These are phyloP conservation scores for Vigna unguiculata DNA, from an alignment of 306 rosid species.

Conservation along the genomic window DNA sequence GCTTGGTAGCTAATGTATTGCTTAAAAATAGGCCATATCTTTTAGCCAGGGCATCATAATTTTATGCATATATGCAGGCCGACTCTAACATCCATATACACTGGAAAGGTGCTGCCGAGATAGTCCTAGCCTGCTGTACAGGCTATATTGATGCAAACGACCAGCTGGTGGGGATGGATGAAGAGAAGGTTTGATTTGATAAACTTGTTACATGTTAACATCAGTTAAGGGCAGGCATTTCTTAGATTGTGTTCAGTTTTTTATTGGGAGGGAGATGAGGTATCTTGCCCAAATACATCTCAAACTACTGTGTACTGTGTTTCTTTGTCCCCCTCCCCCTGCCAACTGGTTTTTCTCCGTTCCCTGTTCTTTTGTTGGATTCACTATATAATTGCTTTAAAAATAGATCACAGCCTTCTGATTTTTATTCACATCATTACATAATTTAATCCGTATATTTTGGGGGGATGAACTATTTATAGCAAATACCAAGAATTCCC, in stretches of 20 bases:
- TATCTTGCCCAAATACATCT: too few species aligned
- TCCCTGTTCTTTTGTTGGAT: conserved; percentile 14
- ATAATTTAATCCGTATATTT: conserved; percentile 6
- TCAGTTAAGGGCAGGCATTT: background rate
- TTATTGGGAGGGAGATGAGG: background rate
- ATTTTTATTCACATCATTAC: conserved; percentile 3
- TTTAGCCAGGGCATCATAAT: conserved; percentile 8
- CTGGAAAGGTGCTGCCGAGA: conserved; percentile 99
- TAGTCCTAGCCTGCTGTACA: conserved; percentile 80
- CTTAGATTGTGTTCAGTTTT: background rate
- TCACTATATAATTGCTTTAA: background rate
- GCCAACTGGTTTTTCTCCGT: background rate
- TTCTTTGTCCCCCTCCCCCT: too few species aligned
- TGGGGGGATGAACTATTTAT: background rate
- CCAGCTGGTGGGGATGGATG: conserved; percentile 61
- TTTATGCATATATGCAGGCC: conserved; percentile 53
- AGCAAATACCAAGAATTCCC: background rate
- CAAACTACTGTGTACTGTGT: too few species aligned
- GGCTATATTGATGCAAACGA: conserved; percentile 59
- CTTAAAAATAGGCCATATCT: conserved; percentile 9
- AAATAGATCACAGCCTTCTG: background rate
- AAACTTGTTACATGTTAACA: conserved; percentile 16
- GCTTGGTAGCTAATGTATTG: background rate
- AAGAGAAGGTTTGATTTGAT: conserved; percentile 71
- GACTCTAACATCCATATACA: conserved; percentile 79